Evolutionary conservation across 495 filamentous ascomycete species (phyloP).

Genomic region (Terfezia claveryi): DNA sequence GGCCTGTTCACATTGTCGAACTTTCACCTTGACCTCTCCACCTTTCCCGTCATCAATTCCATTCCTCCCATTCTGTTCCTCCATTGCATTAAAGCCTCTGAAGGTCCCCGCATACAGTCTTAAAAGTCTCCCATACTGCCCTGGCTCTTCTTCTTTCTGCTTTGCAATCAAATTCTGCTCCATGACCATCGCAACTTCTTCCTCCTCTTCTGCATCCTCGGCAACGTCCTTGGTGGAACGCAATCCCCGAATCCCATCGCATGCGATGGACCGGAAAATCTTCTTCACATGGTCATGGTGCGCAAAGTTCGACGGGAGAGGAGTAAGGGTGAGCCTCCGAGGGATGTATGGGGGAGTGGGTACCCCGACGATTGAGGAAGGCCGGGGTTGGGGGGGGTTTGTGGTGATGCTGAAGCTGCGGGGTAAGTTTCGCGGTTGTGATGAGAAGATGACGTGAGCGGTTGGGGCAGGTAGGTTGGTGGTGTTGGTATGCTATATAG

Average conservation of each 20-base stretch:
- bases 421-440: constrained; percentile 1
- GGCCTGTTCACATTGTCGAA: too few relatives aligned
- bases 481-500: constrained; percentile 6
- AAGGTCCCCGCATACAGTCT: constrained; percentile 4
- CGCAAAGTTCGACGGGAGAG: constrained; percentile 5
- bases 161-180: background rate
- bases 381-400: background rate
- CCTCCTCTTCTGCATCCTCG: background rate
- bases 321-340: constrained; percentile 1
- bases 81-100: constrained; percentile 1
- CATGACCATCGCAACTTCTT: background rate
- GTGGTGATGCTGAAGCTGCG: background rate
- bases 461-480: constrained; percentile 5
- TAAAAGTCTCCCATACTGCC: constrained; percentile 3
- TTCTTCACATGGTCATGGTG: constrained; percentile 4
- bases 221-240: background rate
- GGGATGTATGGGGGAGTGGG: background rate
- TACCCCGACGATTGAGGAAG: background rate
- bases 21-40: background rate
- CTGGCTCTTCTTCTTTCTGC: constrained; percentile 1
- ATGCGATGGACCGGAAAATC: background rate
- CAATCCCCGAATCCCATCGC: background rate
- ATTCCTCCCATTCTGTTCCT: background rate
- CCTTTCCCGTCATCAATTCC: background rate
- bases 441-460: constrained; percentile 11